phyloP scores from a whole-genome alignment of 2,329 filamentous ascomycete genomes.

The Trichoderma pleuroti region DNA sequence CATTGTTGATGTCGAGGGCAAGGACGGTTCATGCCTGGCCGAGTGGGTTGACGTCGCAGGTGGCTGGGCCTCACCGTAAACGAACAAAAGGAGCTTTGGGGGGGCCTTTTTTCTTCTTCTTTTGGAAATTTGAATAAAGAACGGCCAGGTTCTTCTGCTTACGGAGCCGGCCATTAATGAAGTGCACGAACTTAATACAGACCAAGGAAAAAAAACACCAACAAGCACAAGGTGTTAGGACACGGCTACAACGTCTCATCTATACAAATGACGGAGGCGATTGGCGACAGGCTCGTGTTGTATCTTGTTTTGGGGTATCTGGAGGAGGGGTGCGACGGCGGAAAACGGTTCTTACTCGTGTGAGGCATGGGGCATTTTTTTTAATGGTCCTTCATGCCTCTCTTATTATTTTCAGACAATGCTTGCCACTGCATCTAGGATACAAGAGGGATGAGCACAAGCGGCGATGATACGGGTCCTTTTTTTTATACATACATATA shows the following conservation, averaged over 20 bases:
- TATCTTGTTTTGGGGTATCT: not conserved
- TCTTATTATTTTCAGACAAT: conserved; percentile 1
- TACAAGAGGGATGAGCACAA: conserved; percentile 6
- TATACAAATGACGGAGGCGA: not conserved
- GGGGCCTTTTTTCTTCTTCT: not conserved
- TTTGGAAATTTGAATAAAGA: conserved; percentile 12
- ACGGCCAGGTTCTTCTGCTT: not conserved
- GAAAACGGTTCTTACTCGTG: not conserved
- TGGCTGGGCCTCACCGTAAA: conserved; percentile 68
- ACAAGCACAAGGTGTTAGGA: not conserved
- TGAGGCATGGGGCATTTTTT: not conserved
- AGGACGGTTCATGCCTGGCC: conserved; percentile 88
- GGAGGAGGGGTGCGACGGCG: not conserved
- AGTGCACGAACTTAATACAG: conserved; percentile 18
- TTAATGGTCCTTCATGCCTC: not conserved
- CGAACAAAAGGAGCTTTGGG: not conserved
- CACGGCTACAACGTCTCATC: conserved; percentile 2
- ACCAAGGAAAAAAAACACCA: conserved; percentile 5
- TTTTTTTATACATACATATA: not conserved
- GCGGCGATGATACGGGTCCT: not conserved
- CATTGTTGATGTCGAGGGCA: conserved; percentile 95
- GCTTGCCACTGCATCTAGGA: conserved; percentile 9
- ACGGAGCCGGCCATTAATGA: conserved; percentile 15
- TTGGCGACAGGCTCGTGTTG: not conserved
- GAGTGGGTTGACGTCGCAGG: conserved; percentile 98